Percentiles rank a stretch among this genome's conserved stretches.
Evolutionary conservation across 139 green algal genomes (phyloP).

Genomic region (Deuterostichococcus epilithicus): DNA sequence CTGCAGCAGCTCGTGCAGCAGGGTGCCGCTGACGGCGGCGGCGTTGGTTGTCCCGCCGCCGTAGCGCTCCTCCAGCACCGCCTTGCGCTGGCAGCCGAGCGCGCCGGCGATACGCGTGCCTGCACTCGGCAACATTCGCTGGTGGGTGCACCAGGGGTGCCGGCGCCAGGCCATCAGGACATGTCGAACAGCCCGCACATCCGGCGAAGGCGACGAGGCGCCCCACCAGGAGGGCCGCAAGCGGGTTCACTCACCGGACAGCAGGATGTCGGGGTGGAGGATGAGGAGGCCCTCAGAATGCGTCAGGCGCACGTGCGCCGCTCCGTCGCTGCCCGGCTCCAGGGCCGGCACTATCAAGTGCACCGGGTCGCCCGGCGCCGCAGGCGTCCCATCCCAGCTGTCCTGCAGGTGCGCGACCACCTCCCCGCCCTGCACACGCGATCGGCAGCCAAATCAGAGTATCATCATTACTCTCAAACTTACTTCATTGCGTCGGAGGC

Average conservation of each 20-base stretch:
- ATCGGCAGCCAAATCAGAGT: neutral
- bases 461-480: too few species aligned
- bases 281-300: constrained; percentile 47
- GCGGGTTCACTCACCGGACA: constrained; percentile 43
- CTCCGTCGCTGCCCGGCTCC: neutral
- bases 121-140: constrained; percentile 6
- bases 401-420: constrained; percentile 48
- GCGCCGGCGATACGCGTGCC: constrained; percentile 62
- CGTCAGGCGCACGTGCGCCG: neutral
- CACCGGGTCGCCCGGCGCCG: constrained; percentile 48
- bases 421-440: constrained; percentile 23
- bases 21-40: constrained; percentile 43
- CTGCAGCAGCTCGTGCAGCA: constrained; percentile 66
- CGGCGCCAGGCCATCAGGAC: too few species aligned
- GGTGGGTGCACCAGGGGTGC: neutral
- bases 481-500: too few species aligned
- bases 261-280: constrained; percentile 73
- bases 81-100: constrained; percentile 55
- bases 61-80: constrained; percentile 67
- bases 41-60: constrained; percentile 25
- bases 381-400: constrained; percentile 48
- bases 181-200: neutral
- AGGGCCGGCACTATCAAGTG: constrained; percentile 46
- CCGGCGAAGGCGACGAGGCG: neutral
- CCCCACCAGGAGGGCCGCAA: too few species aligned